Evolutionary conservation across 169 alveolate species (phyloP).

Genomic region (Plasmodium chabaudi): DNA sequence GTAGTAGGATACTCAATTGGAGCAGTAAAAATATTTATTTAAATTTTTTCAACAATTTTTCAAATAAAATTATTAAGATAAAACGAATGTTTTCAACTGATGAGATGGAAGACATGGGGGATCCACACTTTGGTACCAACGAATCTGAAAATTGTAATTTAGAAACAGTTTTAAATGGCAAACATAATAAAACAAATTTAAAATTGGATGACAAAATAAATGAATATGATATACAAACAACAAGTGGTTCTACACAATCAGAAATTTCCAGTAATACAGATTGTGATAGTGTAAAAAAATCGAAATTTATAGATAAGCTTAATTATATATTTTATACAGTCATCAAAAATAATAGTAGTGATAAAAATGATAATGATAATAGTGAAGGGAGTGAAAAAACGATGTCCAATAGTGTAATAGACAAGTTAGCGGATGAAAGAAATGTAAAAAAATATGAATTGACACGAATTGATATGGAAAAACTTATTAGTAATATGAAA

Average conservation of each 20-base stretch:
- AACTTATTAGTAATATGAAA: constrained; percentile 23
- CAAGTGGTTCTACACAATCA: too few species aligned
- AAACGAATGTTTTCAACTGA: constrained; percentile 11
- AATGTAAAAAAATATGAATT: not conserved
- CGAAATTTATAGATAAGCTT: constrained; percentile 17
- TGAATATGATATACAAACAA: too few species aligned
- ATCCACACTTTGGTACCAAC: not conserved
- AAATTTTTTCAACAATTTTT: constrained; percentile 22
- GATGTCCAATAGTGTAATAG: not conserved
- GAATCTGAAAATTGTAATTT: too few species aligned
- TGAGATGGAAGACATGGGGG: not conserved
- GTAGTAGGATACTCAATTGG: not conserved
- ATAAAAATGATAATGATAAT: not conserved
- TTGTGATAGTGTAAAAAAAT: not conserved
- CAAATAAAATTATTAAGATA: constrained; percentile 13
- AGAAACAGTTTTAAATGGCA: too few species aligned
- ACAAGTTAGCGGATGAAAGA: not conserved
- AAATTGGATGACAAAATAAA: too few species aligned
- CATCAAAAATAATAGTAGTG: not conserved
- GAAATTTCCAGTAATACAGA: not conserved
- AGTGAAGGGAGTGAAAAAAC: too few species aligned
- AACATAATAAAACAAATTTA: too few species aligned
- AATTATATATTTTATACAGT: constrained; percentile 18
- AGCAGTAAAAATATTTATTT: constrained; percentile 7
- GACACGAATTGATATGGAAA: not conserved